phyloP scores from a whole-genome alignment of 768 basidiomycete species.

The Hysterangium stoloniferum region DNA sequence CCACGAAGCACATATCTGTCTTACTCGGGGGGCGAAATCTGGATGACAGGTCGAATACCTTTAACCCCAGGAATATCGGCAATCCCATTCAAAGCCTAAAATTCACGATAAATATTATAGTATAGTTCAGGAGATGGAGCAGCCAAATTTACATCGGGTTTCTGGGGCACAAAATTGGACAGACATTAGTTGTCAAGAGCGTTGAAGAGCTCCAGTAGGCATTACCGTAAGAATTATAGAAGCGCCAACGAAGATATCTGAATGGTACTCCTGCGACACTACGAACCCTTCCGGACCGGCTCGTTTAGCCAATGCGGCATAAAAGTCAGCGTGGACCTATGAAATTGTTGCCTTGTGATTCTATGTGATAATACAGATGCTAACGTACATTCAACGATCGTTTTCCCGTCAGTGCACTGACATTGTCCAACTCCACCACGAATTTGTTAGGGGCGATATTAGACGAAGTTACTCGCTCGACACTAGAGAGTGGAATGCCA shows the following conservation, averaged over 20 bases:
- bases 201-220: no score
- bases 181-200: no score
- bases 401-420: slow-evolving; percentile 19
- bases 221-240: slow-evolving; percentile 41
- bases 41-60: slow-evolving; percentile 47
- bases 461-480: slow-evolving; percentile 31
- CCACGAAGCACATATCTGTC: slow-evolving; percentile 25
- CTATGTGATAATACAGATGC: not conserved
- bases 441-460: slow-evolving; percentile 42
- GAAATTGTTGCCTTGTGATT: not conserved
- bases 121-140: no score
- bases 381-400: slow-evolving; percentile 16
- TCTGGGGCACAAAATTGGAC: no score
- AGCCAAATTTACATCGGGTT: no score
- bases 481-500: slow-evolving; percentile 24
- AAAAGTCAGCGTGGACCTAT: slow-evolving; percentile 46
- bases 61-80: slow-evolving; percentile 42
- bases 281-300: slow-evolving; percentile 16
- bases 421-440: slow-evolving; percentile 47
- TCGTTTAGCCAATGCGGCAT: slow-evolving; percentile 24
- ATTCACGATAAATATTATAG: no score
- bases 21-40: slow-evolving; percentile 38
- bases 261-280: slow-evolving; percentile 31
- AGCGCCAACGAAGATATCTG: slow-evolving; percentile 55
- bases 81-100: slow-evolving; percentile 43